phyloP scores from a whole-genome alignment of 352 stramenopile species.

The Globisporangium carolinianum region DNA sequence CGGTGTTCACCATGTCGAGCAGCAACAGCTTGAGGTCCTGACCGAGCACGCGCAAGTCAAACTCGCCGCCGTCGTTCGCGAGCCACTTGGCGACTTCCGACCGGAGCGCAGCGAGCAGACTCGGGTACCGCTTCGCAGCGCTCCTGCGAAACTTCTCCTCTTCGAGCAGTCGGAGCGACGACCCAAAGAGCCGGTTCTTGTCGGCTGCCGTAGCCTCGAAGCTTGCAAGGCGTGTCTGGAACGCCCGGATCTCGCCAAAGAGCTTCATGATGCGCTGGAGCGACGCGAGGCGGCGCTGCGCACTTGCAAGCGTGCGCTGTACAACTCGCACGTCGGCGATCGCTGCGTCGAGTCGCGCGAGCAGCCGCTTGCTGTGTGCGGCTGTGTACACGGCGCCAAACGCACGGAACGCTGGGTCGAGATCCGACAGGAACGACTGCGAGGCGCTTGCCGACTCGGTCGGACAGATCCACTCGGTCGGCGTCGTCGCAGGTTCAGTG shows the following conservation, averaged over 20 bases:
- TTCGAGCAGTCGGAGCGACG: conserved; percentile 59
- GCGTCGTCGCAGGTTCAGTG: neutral
- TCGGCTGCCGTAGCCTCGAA: conserved; percentile 67
- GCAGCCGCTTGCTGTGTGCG: conserved; percentile 27
- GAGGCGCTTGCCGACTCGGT: neutral
- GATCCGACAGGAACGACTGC: conserved; percentile 37
- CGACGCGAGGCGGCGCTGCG: conserved; percentile 55
- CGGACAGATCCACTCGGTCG: neutral
- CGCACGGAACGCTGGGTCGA: conserved; percentile 47
- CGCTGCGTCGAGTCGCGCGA: conserved; percentile 35
- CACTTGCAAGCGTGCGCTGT: conserved; percentile 34
- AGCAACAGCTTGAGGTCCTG: conserved; percentile 67
- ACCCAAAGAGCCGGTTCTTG: conserved; percentile 72
- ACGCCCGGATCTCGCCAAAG: conserved; percentile 58
- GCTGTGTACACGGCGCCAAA: conserved; percentile 36
- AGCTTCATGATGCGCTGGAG: conserved; percentile 77
- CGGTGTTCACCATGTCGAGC: conserved; percentile 74
- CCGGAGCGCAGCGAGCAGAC: conserved; percentile 35
- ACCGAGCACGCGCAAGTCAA: conserved; percentile 62
- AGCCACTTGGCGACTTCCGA: conserved; percentile 72
- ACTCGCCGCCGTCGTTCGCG: conserved; percentile 66
- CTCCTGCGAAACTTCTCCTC: conserved; percentile 75
- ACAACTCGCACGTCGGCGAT: conserved; percentile 42
- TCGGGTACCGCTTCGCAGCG: conserved; percentile 63
- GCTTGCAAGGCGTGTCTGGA: conserved; percentile 68